Conservation (phyloP, 768 basidiomycete species). For the Leccinum uliginosum region DNA sequence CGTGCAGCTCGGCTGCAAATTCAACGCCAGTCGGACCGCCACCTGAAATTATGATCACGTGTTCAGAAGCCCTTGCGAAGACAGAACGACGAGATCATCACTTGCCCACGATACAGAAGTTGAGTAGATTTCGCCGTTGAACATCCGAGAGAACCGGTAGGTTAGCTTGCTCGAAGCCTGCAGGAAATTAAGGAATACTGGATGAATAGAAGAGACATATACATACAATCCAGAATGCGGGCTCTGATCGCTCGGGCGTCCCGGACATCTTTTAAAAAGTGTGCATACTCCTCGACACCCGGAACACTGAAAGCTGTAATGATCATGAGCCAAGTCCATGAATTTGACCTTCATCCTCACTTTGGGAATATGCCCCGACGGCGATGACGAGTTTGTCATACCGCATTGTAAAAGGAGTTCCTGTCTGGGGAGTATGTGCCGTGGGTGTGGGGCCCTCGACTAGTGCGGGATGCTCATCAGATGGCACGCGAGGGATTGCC, state of each 20-base stretch:
- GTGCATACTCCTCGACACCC: conserved; percentile 75
- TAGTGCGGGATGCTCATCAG: conserved; percentile 20
- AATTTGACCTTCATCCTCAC: conserved; percentile 35
- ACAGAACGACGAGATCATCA: conserved; percentile 1
- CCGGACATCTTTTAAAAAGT: conserved; percentile 77
- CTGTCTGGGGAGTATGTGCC: conserved; percentile 14
- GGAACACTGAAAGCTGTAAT: conserved; percentile 60
- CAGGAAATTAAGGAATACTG: background rate
- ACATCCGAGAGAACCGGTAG: conserved; percentile 73
- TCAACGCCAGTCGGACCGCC: conserved; percentile 79
- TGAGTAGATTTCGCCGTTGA: conserved; percentile 70
- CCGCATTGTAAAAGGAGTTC: conserved; percentile 48
- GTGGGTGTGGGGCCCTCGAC: conserved; percentile 1
- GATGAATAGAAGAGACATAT: background rate
- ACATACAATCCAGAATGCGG: conserved; percentile 68
- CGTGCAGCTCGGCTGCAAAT: conserved; percentile 79
- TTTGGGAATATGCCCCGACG: conserved; percentile 83
- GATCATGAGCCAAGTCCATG: background rate
- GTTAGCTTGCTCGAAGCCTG: conserved; percentile 82
- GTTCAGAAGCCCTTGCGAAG: conserved; percentile 4
- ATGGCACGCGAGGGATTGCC: conserved; percentile 46
- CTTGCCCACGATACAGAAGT: conserved; percentile 84
- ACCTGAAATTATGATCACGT: conserved; percentile 34
- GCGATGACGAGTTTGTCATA: conserved; percentile 85
- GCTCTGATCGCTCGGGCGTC: conserved; percentile 70